A percentile compares a stretch with the other conserved stretches of the same genome.
Evolutionary conservation across 2,329 filamentous ascomycete species (phyloP).

Genomic region (Arthrobotrys conoides): DNA sequence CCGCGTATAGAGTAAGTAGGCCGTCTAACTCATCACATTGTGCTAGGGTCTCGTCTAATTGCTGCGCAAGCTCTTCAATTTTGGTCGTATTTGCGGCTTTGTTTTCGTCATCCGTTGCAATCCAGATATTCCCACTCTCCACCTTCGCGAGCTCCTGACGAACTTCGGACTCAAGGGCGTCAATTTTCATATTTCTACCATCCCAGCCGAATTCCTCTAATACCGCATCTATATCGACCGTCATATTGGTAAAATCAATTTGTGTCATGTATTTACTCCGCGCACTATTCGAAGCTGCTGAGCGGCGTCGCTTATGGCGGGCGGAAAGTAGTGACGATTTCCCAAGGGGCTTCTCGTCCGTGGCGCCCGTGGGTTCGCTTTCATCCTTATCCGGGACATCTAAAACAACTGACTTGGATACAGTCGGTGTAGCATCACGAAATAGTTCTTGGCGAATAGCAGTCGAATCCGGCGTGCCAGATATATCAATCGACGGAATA

Average conservation of each 20-base stretch:
- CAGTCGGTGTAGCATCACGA: slow-evolving; percentile 1
- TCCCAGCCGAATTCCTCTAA: slow-evolving; percentile 65
- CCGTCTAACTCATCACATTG: slow-evolving; percentile 98
- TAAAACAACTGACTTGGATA: slow-evolving; percentile 13
- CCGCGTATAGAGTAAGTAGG: slow-evolving; percentile 90
- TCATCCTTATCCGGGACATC: slow-evolving; percentile 30
- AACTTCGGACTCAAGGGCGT: slow-evolving; percentile 63
- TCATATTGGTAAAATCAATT: slow-evolving; percentile 63
- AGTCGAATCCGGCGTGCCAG: slow-evolving; percentile 27
- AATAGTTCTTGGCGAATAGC: slow-evolving; percentile 9
- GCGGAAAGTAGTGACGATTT: slow-evolving; percentile 47
- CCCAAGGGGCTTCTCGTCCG: slow-evolving; percentile 38
- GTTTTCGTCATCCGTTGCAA: slow-evolving; percentile 67
- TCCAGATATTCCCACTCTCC: slow-evolving; percentile 64
- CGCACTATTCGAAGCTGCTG: slow-evolving; percentile 42
- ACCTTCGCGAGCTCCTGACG: slow-evolving; percentile 64
- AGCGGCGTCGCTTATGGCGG: slow-evolving; percentile 55
- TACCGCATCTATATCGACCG: slow-evolving; percentile 63
- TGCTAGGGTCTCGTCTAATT: slow-evolving; percentile 89
- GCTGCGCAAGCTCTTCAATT: slow-evolving; percentile 84
- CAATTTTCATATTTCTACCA: slow-evolving; percentile 62
- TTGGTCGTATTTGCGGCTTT: slow-evolving; percentile 79
- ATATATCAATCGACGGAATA: slow-evolving; percentile 57
- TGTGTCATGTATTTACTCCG: slow-evolving; percentile 61
- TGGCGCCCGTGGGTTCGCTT: background rate